Conservation (phyloP, 441 rosid genomes). For the Raphanus hybrid region DNA sequence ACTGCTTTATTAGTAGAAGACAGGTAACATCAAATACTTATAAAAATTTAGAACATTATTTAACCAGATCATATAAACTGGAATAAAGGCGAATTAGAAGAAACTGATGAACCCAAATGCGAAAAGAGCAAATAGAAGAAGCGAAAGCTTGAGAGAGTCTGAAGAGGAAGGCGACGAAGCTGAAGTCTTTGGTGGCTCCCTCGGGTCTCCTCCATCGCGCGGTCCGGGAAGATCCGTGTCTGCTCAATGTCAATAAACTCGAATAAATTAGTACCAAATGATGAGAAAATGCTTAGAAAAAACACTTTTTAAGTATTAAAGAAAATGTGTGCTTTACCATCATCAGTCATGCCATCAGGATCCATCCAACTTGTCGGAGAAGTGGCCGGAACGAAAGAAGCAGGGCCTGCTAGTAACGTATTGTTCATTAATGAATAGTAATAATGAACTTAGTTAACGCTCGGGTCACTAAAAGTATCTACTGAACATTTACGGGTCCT, state of each 20-base stretch:
- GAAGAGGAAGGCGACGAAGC: slow-evolving; percentile 44
- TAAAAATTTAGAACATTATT: background rate
- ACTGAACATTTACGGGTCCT: background rate
- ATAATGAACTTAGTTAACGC: slow-evolving; percentile 1
- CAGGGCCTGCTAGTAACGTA: slow-evolving; percentile 17
- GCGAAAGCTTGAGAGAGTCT: slow-evolving; percentile 44
- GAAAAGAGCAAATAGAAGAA: slow-evolving; percentile 49
- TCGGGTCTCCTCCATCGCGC: slow-evolving; percentile 46
- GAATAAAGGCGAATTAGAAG: slow-evolving; percentile 36
- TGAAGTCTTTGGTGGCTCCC: slow-evolving; percentile 47
- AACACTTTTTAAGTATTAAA: background rate
- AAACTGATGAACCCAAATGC: slow-evolving; percentile 45
- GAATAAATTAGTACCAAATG: slow-evolving; percentile 18
- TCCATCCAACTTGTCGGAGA: slow-evolving; percentile 12
- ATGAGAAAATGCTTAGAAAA: slow-evolving; percentile 30
- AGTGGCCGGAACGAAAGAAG: slow-evolving; percentile 7
- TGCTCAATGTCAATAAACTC: slow-evolving; percentile 10
- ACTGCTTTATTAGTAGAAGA: background rate
- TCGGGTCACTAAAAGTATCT: background rate
- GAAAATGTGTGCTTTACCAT: slow-evolving; percentile 26
- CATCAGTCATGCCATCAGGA: slow-evolving; percentile 1
- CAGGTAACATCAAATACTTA: background rate
- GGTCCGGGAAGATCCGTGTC: background rate
- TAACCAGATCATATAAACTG: background rate
- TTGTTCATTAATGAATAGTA: background rate